Conservation (phyloP, 768 basidiomycete species). For the Rhizopogon roseolus region DNA sequence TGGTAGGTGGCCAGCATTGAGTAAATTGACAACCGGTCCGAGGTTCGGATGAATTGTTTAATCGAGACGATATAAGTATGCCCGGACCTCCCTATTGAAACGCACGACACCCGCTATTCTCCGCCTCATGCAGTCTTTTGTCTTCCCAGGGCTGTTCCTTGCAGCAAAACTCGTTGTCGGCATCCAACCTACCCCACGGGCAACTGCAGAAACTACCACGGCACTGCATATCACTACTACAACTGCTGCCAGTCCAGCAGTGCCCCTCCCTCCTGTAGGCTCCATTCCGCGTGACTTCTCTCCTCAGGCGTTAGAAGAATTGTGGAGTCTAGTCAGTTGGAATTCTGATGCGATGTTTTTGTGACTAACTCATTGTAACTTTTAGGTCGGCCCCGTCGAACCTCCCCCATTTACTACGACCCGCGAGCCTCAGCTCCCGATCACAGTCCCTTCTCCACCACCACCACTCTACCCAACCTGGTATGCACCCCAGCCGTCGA, state of each 20-base stretch:
- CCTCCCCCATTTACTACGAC: constrained; percentile 44
- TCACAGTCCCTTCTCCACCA: constrained; percentile 38
- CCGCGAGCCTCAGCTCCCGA: constrained; percentile 30
- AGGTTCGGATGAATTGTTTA: too few relatives aligned
- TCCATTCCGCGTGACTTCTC: constrained; percentile 38
- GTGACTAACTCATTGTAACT: constrained; percentile 22
- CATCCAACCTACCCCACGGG: neutral
- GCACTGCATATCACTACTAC: neutral
- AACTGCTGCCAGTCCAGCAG: constrained; percentile 2
- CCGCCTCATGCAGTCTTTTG: neutral
- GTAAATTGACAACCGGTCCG: too few relatives aligned
- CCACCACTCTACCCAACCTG: constrained; percentile 42
- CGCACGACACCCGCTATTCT: too few relatives aligned
- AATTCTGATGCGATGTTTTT: neutral
- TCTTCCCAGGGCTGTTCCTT: neutral
- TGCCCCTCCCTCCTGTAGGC: constrained; percentile 35
- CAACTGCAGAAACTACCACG: neutral
- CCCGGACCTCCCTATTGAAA: too few relatives aligned
- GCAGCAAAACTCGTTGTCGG: neutral
- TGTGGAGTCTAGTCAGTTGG: constrained; percentile 38
- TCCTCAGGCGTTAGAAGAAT: constrained; percentile 28
- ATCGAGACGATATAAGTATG: too few relatives aligned
- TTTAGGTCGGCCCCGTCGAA: constrained; percentile 30
- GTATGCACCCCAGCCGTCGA: constrained; percentile 39
- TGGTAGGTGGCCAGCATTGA: too few relatives aligned